Evolutionary conservation across 2,329 filamentous ascomycete genomes (phyloP).

Genomic region (Trichoderma aggressivum): DNA sequence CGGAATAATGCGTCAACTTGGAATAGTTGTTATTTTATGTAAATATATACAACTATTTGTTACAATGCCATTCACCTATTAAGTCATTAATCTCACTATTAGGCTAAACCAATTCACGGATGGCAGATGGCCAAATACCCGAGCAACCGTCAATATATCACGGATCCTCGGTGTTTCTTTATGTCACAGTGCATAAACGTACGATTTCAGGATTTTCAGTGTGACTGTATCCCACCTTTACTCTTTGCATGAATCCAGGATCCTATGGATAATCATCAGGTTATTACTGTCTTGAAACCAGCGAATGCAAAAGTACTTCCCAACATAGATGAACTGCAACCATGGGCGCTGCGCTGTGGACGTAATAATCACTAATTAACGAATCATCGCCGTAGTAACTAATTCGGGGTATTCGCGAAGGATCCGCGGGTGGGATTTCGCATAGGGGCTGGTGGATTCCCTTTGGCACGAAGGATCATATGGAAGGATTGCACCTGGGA

Average conservation of each 20-base stretch:
- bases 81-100: not conserved
- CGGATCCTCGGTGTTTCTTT: not conserved
- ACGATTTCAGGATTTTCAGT: not conserved
- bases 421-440: not conserved
- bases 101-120: not conserved
- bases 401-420: not conserved
- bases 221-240: not conserved
- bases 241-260: not conserved
- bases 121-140: not conserved
- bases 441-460: not conserved
- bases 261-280: not conserved
- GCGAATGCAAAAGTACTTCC: not conserved
- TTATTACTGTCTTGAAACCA: not conserved
- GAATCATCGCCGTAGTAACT: not conserved
- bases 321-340: not conserved
- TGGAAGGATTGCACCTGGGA: not conserved
- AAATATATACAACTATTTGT: not conserved
- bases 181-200: not conserved
- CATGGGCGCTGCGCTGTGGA: not conserved
- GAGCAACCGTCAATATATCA: not conserved
- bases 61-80: not conserved
- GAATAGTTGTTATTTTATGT: not conserved
- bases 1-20: not conserved
- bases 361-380: not conserved
- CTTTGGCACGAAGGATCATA: not conserved